A percentile compares a stretch with the other conserved stretches of the same genome.
Evolutionary conservation across 108 stramenopile genomes (phyloP).

Genomic region (Skeletonema potamos): DNA sequence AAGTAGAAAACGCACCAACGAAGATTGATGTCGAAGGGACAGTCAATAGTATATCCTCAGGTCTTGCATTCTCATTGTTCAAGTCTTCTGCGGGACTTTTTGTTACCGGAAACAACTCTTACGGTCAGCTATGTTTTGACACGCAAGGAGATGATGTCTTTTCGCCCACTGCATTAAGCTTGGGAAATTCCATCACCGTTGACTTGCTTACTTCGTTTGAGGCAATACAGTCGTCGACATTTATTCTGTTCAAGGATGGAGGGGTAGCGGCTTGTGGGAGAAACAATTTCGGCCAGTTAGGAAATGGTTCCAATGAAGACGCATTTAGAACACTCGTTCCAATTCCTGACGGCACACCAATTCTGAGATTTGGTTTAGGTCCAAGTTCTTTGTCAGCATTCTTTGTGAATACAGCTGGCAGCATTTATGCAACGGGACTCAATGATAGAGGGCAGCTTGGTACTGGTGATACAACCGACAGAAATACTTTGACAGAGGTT

Average conservation of each 20-base stretch:
- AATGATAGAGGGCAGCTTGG: slow-evolving; percentile 46
- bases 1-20: slow-evolving; percentile 7
- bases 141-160: slow-evolving; percentile 13
- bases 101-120: slow-evolving; percentile 36
- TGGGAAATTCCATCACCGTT: background rate
- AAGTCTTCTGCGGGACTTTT: slow-evolving; percentile 23
- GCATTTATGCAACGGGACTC: slow-evolving; percentile 23
- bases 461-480: slow-evolving; percentile 25
- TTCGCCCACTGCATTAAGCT: slow-evolving; percentile 5
- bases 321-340: slow-evolving; percentile 25
- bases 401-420: slow-evolving; percentile 23
- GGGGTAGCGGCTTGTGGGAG: slow-evolving; percentile 61
- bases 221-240: slow-evolving; percentile 25
- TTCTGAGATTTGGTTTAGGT: slow-evolving; percentile 23
- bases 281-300: slow-evolving; percentile 49
- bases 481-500: slow-evolving; percentile 30
- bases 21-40: slow-evolving; percentile 16
- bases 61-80: slow-evolving; percentile 30
- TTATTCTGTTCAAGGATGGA: slow-evolving; percentile 47
- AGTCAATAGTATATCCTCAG: slow-evolving; percentile 25
- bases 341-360: slow-evolving; percentile 11
- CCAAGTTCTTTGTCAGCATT: slow-evolving; percentile 40
- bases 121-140: slow-evolving; percentile 32
- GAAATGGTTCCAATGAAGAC: slow-evolving; percentile 37
- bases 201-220: slow-evolving; percentile 27